phyloP scores from a whole-genome alignment of 371 early-diverging fungal genomes.

The Actinomucor elegans region DNA sequence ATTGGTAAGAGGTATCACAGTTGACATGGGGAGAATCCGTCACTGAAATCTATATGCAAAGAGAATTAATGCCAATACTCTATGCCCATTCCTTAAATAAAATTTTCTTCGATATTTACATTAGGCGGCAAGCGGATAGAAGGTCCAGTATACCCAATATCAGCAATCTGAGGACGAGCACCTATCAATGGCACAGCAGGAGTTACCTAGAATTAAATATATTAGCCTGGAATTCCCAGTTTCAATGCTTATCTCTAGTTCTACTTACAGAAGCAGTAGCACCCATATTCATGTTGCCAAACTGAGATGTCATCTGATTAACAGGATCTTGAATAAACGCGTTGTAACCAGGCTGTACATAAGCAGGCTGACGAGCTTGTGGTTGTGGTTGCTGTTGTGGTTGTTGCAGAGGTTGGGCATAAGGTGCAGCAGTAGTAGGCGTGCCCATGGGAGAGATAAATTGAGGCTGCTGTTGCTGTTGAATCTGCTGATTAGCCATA shows the following conservation, averaged over 20 bases:
- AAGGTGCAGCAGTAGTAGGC: constrained; percentile 5
- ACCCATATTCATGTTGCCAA: constrained; percentile 43
- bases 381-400: constrained; percentile 20
- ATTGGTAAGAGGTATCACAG: constrained; percentile 78
- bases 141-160: constrained; percentile 56
- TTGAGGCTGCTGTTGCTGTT: constrained; percentile 11
- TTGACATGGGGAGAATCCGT: constrained; percentile 70
- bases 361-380: constrained; percentile 5
- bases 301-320: constrained; percentile 41
- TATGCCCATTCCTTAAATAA: background rate
- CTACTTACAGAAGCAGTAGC: constrained; percentile 46
- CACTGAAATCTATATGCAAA: constrained; percentile 52
- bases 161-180: constrained; percentile 57
- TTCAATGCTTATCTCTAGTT: constrained; percentile 14
- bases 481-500: constrained; percentile 6
- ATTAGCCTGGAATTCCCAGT: no score
- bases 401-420: constrained; percentile 20
- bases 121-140: constrained; percentile 59
- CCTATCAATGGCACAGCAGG: constrained; percentile 52
- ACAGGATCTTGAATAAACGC: constrained; percentile 30
- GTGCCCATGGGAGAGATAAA: constrained; percentile 21
- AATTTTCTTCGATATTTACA: constrained; percentile 36
- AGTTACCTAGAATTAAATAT: constrained; percentile 20
- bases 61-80: background rate
- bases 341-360: constrained; percentile 25